Conservation (phyloP, 2,329 filamentous ascomycete genomes). For the Cyclaneusma minus region DNA sequence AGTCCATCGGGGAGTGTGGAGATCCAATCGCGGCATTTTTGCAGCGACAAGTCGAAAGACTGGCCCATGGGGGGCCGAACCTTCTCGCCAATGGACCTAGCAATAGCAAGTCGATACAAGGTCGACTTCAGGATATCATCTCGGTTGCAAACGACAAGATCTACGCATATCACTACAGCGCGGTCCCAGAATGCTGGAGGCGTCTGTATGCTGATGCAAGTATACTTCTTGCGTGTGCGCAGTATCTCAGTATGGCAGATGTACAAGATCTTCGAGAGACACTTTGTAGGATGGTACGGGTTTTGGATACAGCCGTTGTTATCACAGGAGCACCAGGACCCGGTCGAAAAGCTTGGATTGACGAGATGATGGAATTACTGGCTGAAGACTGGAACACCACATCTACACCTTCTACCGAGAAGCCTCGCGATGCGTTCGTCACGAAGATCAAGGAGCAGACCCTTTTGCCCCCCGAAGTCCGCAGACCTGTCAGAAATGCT, state of each 20-base stretch:
- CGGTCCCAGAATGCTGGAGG: conserved; percentile 53
- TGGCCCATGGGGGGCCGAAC: too few species aligned
- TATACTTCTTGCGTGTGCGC: conserved; percentile 40
- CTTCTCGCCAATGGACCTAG: not conserved
- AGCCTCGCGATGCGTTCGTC: not conserved
- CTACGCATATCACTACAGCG: conserved; percentile 52
- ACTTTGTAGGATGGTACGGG: conserved; percentile 7
- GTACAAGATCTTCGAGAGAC: conserved; percentile 6
- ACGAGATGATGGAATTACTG: conserved; percentile 45
- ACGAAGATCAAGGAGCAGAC: not conserved
- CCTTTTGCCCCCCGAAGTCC: conserved; percentile 26
- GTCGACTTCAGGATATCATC: conserved; percentile 38
- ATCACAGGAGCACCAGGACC: conserved; percentile 12
- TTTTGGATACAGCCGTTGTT: conserved; percentile 18
- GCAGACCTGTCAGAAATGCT: conserved; percentile 25
- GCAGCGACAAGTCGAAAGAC: too few species aligned
- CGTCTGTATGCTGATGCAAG: conserved; percentile 56
- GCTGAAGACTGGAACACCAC: conserved; percentile 30
- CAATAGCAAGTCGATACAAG: conserved; percentile 1
- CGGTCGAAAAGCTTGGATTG: conserved; percentile 21
- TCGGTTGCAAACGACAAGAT: conserved; percentile 48
- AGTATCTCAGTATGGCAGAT: not conserved
- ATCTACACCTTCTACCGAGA: not conserved
- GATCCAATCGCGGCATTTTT: too few species aligned
- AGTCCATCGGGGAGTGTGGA: too few species aligned